phyloP scores from a whole-genome alignment of 371 early-diverging fungal genomes.

The Syncephalastrum contaminatum region DNA sequence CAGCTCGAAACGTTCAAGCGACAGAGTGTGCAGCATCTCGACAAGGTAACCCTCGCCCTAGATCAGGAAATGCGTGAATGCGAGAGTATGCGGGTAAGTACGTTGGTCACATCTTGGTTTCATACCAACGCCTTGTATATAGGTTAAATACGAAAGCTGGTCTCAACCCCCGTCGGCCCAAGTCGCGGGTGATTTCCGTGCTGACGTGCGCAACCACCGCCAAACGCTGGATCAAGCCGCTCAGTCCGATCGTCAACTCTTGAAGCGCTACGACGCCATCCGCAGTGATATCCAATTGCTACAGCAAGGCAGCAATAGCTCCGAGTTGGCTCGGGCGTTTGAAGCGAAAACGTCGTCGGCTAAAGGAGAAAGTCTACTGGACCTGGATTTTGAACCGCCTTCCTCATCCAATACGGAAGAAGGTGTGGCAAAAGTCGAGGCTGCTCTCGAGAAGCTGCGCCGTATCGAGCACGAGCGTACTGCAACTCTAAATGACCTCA shows the following conservation, averaged over 20 bases:
- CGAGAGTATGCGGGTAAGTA: conserved; percentile 69
- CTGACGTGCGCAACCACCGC: conserved; percentile 77
- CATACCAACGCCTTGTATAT: neutral
- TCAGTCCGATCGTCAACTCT: conserved; percentile 68
- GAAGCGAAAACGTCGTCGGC: conserved; percentile 51
- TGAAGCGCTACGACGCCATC: conserved; percentile 55
- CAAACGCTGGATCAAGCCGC: conserved; percentile 78
- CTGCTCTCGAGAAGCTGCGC: conserved; percentile 70
- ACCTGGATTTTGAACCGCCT: conserved; percentile 11
- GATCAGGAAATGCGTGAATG: conserved; percentile 89
- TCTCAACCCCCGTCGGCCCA: conserved; percentile 78
- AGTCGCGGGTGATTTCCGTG: conserved; percentile 70
- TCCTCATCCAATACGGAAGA: conserved; percentile 40
- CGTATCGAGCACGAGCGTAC: conserved; percentile 78
- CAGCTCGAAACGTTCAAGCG: conserved; percentile 61
- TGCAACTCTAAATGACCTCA: conserved; percentile 79
- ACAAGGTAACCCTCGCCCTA: conserved; percentile 60
- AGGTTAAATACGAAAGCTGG: conserved; percentile 81
- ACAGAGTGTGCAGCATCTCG: conserved; percentile 60
- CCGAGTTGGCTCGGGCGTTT: conserved; percentile 64
- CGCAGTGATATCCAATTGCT: conserved; percentile 57
- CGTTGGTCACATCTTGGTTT: neutral
- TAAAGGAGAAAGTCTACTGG: conserved; percentile 8
- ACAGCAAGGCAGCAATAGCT: conserved; percentile 55
- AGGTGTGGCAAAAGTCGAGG: conserved; percentile 66